Evolutionary conservation across 768 basidiomycete genomes (phyloP).

Genomic region (Phaeotremella fagi): DNA sequence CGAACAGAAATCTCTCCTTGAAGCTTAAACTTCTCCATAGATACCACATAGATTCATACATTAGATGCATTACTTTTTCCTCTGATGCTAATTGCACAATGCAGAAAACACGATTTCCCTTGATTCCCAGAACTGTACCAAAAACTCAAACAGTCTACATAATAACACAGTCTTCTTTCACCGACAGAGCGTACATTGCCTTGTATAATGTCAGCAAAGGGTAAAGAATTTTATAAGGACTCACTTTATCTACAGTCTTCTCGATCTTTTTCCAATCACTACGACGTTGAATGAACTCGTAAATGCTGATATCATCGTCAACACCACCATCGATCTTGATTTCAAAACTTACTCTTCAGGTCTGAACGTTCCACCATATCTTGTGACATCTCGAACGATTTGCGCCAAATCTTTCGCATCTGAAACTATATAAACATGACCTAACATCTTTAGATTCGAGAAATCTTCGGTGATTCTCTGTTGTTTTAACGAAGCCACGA

Average conservation of each 20-base stretch:
- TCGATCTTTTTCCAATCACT: conserved; percentile 99
- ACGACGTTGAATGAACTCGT: conserved; percentile 89
- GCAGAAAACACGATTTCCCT: too few species aligned
- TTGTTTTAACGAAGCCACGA: conserved; percentile 80
- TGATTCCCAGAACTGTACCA: too few species aligned
- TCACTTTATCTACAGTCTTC: conserved; percentile 64
- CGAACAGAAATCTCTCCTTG: neutral
- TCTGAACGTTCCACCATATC: conserved; percentile 90
- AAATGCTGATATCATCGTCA: conserved; percentile 59
- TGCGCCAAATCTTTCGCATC: conserved; percentile 95
- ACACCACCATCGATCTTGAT: neutral
- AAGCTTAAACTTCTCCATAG: neutral
- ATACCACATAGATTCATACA: neutral
- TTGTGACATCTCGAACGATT: conserved; percentile 88
- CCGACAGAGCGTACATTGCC: conserved; percentile 47
- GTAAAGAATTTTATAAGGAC: conserved; percentile 12
- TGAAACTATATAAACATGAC: conserved; percentile 90
- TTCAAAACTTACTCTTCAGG: conserved; percentile 65
- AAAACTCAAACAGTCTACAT: conserved; percentile 40
- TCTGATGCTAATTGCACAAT: too few species aligned
- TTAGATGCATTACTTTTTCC: neutral
- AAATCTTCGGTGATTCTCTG: conserved; percentile 82
- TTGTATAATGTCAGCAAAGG: conserved; percentile 17
- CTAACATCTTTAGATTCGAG: conserved; percentile 91
- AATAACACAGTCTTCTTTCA: conserved; percentile 82